Evolutionary conservation across 176 grass and related monocot species (phyloP).

Genomic region (Oryza glumipatula): DNA sequence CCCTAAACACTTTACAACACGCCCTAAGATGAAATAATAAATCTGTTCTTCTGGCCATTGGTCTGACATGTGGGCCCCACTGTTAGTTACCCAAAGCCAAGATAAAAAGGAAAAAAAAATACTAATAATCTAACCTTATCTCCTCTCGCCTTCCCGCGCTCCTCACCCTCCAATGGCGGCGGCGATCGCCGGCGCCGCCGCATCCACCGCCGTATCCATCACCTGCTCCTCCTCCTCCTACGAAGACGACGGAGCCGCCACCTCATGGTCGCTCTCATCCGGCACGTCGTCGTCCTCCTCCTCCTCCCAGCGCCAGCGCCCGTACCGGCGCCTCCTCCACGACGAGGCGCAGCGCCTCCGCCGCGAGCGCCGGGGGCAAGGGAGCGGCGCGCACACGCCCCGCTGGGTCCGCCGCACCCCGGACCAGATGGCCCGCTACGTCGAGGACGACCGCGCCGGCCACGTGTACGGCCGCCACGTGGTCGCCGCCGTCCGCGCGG

Average conservation of each 20-base stretch:
- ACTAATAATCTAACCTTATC: slow-evolving; percentile 31
- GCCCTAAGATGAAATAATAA: too few species aligned
- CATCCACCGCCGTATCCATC: background rate
- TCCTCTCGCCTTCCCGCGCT: slow-evolving; percentile 35
- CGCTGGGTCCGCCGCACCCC: slow-evolving; percentile 80
- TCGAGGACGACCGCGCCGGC: slow-evolving; percentile 84
- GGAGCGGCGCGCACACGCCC: slow-evolving; percentile 66
- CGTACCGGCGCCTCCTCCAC: slow-evolving; percentile 69
- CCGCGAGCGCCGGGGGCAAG: slow-evolving; percentile 70
- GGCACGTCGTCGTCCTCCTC: slow-evolving; percentile 24
- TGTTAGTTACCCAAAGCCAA: background rate
- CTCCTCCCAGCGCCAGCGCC: slow-evolving; percentile 30
- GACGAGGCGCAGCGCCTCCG: slow-evolving; percentile 79
- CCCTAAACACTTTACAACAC: too few species aligned
- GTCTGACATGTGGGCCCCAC: background rate
- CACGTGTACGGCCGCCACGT: slow-evolving; percentile 82
- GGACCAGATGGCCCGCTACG: slow-evolving; percentile 79
- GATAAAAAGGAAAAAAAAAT: background rate
- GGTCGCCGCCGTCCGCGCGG: slow-evolving; percentile 68
- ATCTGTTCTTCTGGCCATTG: background rate
- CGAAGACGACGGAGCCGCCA: background rate
- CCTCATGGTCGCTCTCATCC: slow-evolving; percentile 65
- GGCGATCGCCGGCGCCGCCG: background rate
- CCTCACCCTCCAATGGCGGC: slow-evolving; percentile 39
- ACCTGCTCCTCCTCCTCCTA: slow-evolving; percentile 16